These are phyloP conservation scores for Raphidocelis subcapitata DNA, from an alignment of 139 green algal genomes.

Conservation along the genomic window DNA sequence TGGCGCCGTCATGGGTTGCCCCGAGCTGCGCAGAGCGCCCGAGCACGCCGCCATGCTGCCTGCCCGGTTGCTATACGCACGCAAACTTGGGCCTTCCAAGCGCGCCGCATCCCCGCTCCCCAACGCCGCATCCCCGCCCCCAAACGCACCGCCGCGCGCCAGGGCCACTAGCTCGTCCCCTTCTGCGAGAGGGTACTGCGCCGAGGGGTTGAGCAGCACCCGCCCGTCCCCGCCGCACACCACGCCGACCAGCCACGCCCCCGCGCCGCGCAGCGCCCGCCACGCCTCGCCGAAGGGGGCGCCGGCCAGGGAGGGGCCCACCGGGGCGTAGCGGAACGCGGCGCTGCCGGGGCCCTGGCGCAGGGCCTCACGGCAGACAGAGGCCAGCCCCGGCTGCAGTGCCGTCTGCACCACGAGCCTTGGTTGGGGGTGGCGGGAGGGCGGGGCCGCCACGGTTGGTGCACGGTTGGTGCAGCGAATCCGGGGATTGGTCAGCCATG, in stretches of 20 bases:
- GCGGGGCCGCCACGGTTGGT: no score
- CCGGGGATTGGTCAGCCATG: no score
- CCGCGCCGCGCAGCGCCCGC: no score
- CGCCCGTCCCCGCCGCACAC: not conserved
- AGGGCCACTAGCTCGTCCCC: constrained; percentile 23
- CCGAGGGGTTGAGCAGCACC: constrained; percentile 17
- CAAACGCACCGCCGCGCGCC: constrained; percentile 9
- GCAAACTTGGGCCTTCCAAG: no score
- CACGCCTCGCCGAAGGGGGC: not conserved
- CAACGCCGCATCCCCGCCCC: no score
- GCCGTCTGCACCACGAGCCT: constrained; percentile 24
- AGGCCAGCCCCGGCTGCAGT: constrained; percentile 20
- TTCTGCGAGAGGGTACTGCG: not conserved
- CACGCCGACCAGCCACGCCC: constrained; percentile 9
- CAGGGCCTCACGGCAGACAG: constrained; percentile 14
- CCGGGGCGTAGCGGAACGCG: not conserved
- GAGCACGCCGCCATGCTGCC: no score
- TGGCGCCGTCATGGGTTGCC: no score
- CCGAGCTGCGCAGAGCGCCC: no score
- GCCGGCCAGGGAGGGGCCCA: not conserved
- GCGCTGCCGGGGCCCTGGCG: not conserved
- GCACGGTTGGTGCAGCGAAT: no score
- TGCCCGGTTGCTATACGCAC: no score
- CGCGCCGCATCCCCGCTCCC: no score
- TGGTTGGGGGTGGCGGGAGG: not conserved